These are phyloP conservation scores for Ulmus americana DNA, from an alignment of 331 rosid genomes.

Conservation along the genomic window DNA sequence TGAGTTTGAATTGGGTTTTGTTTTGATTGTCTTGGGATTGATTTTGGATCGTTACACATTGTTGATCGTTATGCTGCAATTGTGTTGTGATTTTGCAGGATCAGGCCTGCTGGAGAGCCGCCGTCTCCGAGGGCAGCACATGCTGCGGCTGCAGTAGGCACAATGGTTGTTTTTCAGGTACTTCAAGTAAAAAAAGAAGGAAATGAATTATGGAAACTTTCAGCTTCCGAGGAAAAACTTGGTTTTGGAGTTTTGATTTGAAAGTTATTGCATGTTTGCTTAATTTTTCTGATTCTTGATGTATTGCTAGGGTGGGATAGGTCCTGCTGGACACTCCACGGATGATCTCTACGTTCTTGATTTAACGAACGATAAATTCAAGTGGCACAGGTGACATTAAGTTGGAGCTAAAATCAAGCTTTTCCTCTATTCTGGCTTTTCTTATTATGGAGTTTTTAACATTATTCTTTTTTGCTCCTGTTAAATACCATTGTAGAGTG, in stretches of 20 bases:
- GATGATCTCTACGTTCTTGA: constrained; percentile 92
- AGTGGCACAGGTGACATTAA: constrained; percentile 89
- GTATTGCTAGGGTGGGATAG: constrained; percentile 86
- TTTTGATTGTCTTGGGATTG: constrained; percentile 8
- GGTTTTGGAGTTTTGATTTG: constrained; percentile 15
- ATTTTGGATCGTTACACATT: constrained; percentile 12
- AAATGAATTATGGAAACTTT: constrained; percentile 11
- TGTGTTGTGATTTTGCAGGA: constrained; percentile 39
- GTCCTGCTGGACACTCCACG: constrained; percentile 98
- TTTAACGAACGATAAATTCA: constrained; percentile 77
- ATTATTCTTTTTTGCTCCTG: constrained; percentile 14
- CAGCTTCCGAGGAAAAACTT: not conserved
- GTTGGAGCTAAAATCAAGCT: constrained; percentile 4
- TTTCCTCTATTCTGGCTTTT: constrained; percentile 17
- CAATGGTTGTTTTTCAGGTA: constrained; percentile 99
- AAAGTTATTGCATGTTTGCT: no score
- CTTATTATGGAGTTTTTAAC: constrained; percentile 11
- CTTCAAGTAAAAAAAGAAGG: constrained; percentile 1
- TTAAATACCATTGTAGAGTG: constrained; percentile 49
- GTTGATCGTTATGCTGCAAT: constrained; percentile 23
- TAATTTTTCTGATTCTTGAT: constrained; percentile 22
- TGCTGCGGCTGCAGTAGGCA: constrained; percentile 89
- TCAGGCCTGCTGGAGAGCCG: constrained; percentile 92
- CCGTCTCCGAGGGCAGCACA: constrained; percentile 99
- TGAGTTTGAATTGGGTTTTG: not conserved